A percentile compares a stretch with the other conserved stretches of the same genome.
These are phyloP conservation scores for Sutorius australiensis DNA, from an alignment of 768 basidiomycete species.

Conservation along the genomic window DNA sequence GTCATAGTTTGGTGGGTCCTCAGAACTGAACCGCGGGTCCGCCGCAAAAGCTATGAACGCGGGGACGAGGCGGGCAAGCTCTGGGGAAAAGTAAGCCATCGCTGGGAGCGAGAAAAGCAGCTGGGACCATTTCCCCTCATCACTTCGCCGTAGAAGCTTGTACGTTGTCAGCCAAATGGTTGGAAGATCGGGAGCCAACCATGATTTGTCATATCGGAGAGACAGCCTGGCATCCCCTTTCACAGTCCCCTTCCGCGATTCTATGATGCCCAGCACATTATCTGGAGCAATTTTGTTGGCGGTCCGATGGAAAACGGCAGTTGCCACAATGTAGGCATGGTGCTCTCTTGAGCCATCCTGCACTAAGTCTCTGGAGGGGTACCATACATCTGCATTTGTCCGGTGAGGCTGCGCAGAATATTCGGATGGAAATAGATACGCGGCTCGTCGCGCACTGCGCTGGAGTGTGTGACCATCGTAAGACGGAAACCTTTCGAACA, in stretches of 20 bases:
- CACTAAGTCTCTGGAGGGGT: constrained; percentile 11
- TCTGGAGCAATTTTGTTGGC: background rate
- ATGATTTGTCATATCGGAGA: constrained; percentile 26
- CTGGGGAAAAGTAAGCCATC: constrained; percentile 27
- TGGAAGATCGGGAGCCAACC: constrained; percentile 23
- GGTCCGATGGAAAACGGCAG: background rate
- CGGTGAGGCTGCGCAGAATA: background rate
- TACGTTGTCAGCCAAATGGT: constrained; percentile 29
- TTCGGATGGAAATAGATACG: constrained; percentile 12
- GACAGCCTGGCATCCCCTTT: constrained; percentile 1
- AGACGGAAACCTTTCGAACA: constrained; percentile 7
- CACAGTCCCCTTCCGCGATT: constrained; percentile 4
- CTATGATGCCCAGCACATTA: constrained; percentile 3
- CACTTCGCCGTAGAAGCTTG: constrained; percentile 19
- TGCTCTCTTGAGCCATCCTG: constrained; percentile 2
- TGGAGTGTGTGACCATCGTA: constrained; percentile 10
- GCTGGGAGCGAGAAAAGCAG: constrained; percentile 33
- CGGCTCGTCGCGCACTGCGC: constrained; percentile 17
- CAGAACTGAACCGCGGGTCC: constrained; percentile 2
- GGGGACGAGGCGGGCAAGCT: constrained; percentile 15
- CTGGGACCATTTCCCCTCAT: constrained; percentile 11
- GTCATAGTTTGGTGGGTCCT: constrained; percentile 16
- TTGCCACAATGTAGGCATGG: constrained; percentile 18
- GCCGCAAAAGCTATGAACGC: constrained; percentile 32
- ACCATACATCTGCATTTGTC: constrained; percentile 1